Conservation (phyloP, 1,139 yeast species). For the Sugiyamaella paludigena region DNA sequence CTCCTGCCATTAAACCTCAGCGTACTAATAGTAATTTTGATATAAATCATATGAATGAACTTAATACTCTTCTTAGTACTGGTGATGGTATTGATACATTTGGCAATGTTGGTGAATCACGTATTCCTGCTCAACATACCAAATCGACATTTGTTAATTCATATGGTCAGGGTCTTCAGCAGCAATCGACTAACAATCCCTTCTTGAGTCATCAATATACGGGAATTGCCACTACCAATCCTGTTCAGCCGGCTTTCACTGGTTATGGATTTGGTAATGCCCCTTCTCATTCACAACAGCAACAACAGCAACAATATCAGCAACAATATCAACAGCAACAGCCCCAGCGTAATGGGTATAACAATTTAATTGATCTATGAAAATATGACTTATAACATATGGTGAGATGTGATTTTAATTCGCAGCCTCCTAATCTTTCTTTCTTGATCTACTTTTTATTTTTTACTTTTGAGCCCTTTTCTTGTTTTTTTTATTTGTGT, state of each 20-base stretch:
- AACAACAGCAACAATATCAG: slow-evolving; percentile 31
- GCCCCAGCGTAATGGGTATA: slow-evolving; percentile 16
- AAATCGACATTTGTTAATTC: slow-evolving; percentile 79
- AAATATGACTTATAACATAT: no score
- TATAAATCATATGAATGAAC: slow-evolving; percentile 44
- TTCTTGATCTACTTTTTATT: not conserved
- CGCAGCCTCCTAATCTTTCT: not conserved
- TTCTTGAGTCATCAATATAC: slow-evolving; percentile 73
- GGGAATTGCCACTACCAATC: slow-evolving; percentile 62
- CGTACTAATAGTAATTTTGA: slow-evolving; percentile 28
- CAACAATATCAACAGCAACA: slow-evolving; percentile 29
- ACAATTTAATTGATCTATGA: slow-evolving; percentile 34
- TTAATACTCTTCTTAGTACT: slow-evolving; percentile 73
- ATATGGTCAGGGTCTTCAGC: slow-evolving; percentile 58
- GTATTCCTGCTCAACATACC: slow-evolving; percentile 94
- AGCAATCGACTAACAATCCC: slow-evolving; percentile 59
- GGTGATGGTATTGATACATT: slow-evolving; percentile 95
- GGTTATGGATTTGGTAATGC: slow-evolving; percentile 93
- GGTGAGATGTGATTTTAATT: not conserved
- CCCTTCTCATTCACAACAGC: slow-evolving; percentile 37
- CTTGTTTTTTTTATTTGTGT: not conserved
- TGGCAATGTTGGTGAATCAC: slow-evolving; percentile 86
- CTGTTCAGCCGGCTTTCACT: slow-evolving; percentile 65
- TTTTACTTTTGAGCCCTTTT: not conserved
- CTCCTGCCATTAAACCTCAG: slow-evolving; percentile 38